These are phyloP conservation scores for Trichosporon faecale DNA, from an alignment of 1,284 basidiomycete genomes.

Conservation along the genomic window DNA sequence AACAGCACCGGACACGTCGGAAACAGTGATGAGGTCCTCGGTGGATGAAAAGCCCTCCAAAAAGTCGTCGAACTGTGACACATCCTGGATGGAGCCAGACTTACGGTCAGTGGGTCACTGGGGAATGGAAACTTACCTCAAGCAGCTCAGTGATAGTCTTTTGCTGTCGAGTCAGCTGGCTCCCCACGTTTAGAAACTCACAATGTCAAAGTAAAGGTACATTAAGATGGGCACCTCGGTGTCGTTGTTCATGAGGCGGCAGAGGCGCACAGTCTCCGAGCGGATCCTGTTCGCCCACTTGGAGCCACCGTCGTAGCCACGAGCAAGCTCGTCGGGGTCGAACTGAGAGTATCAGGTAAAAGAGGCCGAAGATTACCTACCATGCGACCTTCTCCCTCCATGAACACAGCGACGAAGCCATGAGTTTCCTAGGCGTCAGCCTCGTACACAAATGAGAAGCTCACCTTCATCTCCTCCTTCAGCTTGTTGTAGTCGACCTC, in stretches of 20 bases:
- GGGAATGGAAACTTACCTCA: not conserved
- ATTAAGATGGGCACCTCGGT: constrained; percentile 12
- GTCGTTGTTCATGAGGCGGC: not conserved
- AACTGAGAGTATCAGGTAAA: constrained; percentile 22
- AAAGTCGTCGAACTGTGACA: constrained; percentile 29
- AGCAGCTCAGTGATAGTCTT: constrained; percentile 9
- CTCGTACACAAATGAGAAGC: not conserved
- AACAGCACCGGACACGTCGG: constrained; percentile 63
- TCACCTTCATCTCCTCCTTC: constrained; percentile 47
- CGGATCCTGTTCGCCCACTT: constrained; percentile 3
- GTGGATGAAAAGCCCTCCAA: constrained; percentile 25
- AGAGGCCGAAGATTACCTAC: constrained; percentile 16
- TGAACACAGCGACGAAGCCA: constrained; percentile 26
- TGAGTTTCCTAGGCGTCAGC: not conserved
- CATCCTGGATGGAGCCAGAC: constrained; percentile 12
- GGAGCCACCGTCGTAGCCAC: constrained; percentile 21
- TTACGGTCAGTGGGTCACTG: not conserved
- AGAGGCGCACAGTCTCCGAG: constrained; percentile 11
- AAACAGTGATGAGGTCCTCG: constrained; percentile 59
- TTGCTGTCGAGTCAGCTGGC: not conserved
- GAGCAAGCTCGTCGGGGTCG: constrained; percentile 21
- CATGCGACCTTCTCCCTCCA: constrained; percentile 34
- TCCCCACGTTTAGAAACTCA: constrained; percentile 15
- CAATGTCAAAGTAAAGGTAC: constrained; percentile 32
- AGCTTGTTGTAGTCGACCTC: constrained; percentile 51